A percentile compares a stretch with the other conserved stretches of the same genome.
Conservation (phyloP, 129 eudicot species). For the Kitagawia praeruptora region DNA sequence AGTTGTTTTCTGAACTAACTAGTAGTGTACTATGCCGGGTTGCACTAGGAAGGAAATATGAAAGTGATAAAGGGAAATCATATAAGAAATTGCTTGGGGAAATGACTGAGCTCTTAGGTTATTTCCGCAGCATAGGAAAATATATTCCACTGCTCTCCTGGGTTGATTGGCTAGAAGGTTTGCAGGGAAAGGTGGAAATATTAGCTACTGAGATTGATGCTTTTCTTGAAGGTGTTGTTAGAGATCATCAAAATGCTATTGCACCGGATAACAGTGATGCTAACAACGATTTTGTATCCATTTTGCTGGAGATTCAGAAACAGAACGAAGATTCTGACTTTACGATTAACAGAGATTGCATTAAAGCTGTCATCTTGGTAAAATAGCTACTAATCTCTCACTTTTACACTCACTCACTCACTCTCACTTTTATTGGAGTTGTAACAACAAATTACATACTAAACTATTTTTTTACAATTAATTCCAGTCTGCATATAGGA, state of each 20-base stretch:
- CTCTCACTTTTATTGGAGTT: neutral
- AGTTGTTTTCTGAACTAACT: neutral
- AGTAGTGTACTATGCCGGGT: slow-evolving; percentile 6
- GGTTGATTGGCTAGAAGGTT: slow-evolving; percentile 13
- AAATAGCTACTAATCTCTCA: neutral
- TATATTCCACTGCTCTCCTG: slow-evolving; percentile 17
- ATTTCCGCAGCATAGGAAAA: slow-evolving; percentile 8
- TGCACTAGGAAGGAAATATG: slow-evolving; percentile 16
- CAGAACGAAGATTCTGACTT: neutral
- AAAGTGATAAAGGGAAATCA: neutral
- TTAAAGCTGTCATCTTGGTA: slow-evolving; percentile 30
- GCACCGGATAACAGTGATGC: neutral
- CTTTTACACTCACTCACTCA: neutral
- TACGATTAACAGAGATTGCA: slow-evolving; percentile 6
- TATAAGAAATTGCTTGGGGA: slow-evolving; percentile 1
- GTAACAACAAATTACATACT: neutral
- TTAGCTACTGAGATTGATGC: slow-evolving; percentile 8
- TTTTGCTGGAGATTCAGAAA: slow-evolving; percentile 21
- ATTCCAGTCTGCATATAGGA: neutral
- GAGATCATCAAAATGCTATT: neutral
- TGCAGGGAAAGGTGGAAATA: slow-evolving; percentile 4
- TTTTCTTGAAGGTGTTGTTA: slow-evolving; percentile 12
- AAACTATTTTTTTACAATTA: neutral
- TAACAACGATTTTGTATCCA: slow-evolving; percentile 15
- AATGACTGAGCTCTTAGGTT: neutral